Percentiles rank a stretch among this genome's conserved stretches.
Evolutionary conservation across 192 early-diverging fungal species (phyloP).

Genomic region (Radiomyces spectabilis): DNA sequence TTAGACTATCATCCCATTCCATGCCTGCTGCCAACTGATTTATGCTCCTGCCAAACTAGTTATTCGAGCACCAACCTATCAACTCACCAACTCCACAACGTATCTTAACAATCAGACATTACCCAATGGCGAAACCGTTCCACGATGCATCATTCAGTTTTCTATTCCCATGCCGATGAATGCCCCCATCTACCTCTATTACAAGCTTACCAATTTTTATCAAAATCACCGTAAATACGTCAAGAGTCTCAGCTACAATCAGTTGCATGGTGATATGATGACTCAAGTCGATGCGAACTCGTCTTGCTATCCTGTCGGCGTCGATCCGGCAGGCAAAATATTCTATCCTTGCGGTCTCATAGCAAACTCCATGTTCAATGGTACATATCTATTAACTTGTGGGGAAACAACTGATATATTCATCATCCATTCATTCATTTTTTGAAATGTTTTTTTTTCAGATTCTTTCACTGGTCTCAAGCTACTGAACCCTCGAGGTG

Average conservation of each 20-base stretch:
- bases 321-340: conserved; percentile 28
- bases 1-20: background rate
- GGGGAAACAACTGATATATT: background rate
- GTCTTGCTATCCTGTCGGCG: conserved; percentile 53
- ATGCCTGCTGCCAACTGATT: background rate
- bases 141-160: conserved; percentile 67
- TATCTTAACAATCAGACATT: background rate
- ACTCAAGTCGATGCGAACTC: conserved; percentile 27
- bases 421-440: background rate
- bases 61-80: conserved; percentile 12
- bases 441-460: conserved; percentile 3
- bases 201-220: conserved; percentile 95
- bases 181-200: conserved; percentile 87
- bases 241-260: conserved; percentile 77
- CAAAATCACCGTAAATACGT: conserved; percentile 98
- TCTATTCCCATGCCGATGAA: conserved; percentile 60
- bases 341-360: conserved; percentile 95
- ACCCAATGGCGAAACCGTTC: background rate
- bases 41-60: background rate
- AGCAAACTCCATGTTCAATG: conserved; percentile 96
- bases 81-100: conserved; percentile 6
- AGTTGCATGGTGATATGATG: conserved; percentile 65
- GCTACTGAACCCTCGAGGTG: conserved; percentile 45
- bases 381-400: conserved; percentile 28
- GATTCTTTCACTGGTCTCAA: conserved; percentile 56